phyloP scores from a whole-genome alignment of 2,329 filamentous ascomycete genomes.

The Fusarium sp. region DNA sequence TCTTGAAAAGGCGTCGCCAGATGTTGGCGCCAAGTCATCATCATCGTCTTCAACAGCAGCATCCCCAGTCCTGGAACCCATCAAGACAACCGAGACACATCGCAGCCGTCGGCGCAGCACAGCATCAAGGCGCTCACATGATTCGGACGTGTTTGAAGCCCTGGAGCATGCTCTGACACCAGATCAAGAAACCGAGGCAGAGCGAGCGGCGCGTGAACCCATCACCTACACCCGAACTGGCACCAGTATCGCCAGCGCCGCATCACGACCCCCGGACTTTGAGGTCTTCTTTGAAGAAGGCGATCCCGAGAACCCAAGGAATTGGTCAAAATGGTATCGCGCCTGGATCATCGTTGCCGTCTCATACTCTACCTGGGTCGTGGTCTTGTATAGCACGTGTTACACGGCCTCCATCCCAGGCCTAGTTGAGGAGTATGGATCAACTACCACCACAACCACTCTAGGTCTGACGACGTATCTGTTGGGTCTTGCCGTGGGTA shows the following conservation, averaged over 20 bases:
- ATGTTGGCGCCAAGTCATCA: conserved; percentile 21
- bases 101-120: conserved; percentile 29
- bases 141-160: conserved; percentile 48
- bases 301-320: conserved; percentile 74
- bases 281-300: conserved; percentile 79
- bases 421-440: conserved; percentile 74
- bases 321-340: conserved; percentile 70
- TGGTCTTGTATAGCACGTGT: conserved; percentile 81
- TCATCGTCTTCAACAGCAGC: conserved; percentile 24
- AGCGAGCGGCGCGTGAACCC: conserved; percentile 58
- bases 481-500: conserved; percentile 78
- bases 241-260: conserved; percentile 56
- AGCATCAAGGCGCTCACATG: conserved; percentile 26
- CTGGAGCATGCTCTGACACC: conserved; percentile 55
- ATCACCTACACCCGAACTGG: conserved; percentile 57
- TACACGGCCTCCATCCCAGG: conserved; percentile 80
- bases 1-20: conserved; percentile 35
- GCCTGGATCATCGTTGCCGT: conserved; percentile 58
- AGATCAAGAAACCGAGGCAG: conserved; percentile 53
- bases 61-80: conserved; percentile 43
- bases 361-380: conserved; percentile 60
- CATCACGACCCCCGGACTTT: conserved; percentile 67
- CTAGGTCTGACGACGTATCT: conserved; percentile 85
- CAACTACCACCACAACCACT: conserved; percentile 71
- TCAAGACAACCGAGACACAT: conserved; percentile 40